These are phyloP conservation scores for Plasmodium falciparum DNA, from an alignment of 169 alveolate species.

Conservation along the genomic window DNA sequence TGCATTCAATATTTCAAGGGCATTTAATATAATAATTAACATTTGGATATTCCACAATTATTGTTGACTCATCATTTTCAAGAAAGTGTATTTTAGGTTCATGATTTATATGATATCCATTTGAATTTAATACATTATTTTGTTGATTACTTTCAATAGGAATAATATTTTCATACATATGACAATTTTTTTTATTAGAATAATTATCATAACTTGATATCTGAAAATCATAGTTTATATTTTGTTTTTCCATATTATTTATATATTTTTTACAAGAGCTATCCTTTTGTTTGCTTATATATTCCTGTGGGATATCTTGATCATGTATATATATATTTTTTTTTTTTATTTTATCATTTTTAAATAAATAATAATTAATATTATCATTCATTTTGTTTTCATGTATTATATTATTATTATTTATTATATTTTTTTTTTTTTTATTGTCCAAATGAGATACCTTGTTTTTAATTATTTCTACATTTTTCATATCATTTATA, in stretches of 20 bases:
- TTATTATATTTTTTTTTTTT: not conserved
- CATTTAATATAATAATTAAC: conserved; percentile 57
- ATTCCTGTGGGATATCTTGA: too few species aligned
- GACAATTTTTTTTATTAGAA: not conserved
- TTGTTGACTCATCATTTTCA: conserved; percentile 45
- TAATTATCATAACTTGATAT: too few species aligned
- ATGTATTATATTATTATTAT: not conserved
- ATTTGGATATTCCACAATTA: conserved; percentile 73
- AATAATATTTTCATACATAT: not conserved
- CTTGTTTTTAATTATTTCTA: too few species aligned
- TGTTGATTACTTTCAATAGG: not conserved
- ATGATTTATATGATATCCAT: conserved; percentile 15
- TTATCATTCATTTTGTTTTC: not conserved
- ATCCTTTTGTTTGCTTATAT: too few species aligned
- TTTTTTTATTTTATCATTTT: too few species aligned
- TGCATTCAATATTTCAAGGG: conserved; percentile 1
- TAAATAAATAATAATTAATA: too few species aligned
- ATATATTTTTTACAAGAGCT: too few species aligned
- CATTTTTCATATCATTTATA: not conserved
- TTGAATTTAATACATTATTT: conserved; percentile 8
- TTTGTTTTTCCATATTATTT: too few species aligned
- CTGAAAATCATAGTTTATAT: too few species aligned
- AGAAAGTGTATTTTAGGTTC: conserved; percentile 57
- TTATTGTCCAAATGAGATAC: not conserved
- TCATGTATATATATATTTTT: too few species aligned